Evolutionary conservation across 495 filamentous ascomycete species (phyloP).

Genomic region (Penicillium samsonianum): DNA sequence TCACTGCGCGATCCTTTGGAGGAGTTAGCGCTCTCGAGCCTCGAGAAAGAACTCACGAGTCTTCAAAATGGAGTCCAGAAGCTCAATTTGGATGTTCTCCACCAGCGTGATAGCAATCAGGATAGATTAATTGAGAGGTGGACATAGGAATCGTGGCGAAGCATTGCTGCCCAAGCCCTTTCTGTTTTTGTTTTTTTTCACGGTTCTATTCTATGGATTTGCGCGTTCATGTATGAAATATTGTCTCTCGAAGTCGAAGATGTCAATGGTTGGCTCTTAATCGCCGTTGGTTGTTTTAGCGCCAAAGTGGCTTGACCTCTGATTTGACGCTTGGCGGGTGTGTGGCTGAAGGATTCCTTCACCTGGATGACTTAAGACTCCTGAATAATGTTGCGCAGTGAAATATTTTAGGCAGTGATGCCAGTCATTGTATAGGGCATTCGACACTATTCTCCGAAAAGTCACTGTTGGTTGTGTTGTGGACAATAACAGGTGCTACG

Average conservation of each 20-base stretch:
- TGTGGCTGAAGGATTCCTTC: not conserved
- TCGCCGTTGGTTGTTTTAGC: slow-evolving; percentile 6
- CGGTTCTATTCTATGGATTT: not conserved
- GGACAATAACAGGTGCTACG: not conserved
- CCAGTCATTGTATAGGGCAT: not conserved
- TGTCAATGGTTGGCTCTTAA: slow-evolving; percentile 10
- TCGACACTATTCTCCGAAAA: not conserved
- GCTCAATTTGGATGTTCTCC: slow-evolving; percentile 39
- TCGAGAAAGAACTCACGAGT: slow-evolving; percentile 33
- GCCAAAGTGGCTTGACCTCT: not conserved
- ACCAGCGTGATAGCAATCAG: slow-evolving; percentile 35
- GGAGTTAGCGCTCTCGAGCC: slow-evolving; percentile 27
- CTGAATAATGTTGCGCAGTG: slow-evolving; percentile 2
- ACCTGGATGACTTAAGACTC: not conserved
- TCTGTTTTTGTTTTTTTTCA: not conserved
- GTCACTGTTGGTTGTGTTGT: not conserved
- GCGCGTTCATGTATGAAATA: not conserved
- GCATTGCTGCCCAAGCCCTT: not conserved
- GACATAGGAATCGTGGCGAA: slow-evolving; percentile 15
- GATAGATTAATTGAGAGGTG: slow-evolving; percentile 39
- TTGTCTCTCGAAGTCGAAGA: not conserved
- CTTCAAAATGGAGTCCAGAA: slow-evolving; percentile 40
- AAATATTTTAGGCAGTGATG: not conserved
- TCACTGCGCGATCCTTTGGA: slow-evolving; percentile 33
- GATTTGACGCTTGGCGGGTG: not conserved